Evolutionary conservation across 2,329 filamentous ascomycete species (phyloP), one percentile per base, ranked within the genome.

Genomic region (Fusarium bulbicola): DNA sequence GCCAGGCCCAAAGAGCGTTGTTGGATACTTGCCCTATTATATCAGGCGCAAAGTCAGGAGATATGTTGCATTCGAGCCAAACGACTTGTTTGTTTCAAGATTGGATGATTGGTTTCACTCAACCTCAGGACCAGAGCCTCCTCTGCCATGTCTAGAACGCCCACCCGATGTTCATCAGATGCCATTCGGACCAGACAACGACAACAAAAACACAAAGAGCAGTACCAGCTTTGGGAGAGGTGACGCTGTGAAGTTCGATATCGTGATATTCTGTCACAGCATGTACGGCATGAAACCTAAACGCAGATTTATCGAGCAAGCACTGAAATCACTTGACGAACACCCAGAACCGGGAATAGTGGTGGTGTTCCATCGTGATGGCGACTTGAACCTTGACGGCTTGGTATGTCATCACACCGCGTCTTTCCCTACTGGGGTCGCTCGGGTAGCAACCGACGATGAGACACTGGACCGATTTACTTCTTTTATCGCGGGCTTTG

Each of bases 211-310:
- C 66, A 83, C 21, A 72, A 67, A 54, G 72, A 79, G 49, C 43
- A 70, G 63, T 62, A 76, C n/a, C 5, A 8, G 49, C n/a, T 5
- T 52, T 20, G 5, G 12, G 5, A 6, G 52, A 16, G 73, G 45
- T 37, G 69, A 78, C 60, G 37, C 56, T 47, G 77, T 82, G 34
- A 84, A 81, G 67, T 91, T 85, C 72, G 86, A 91, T 74, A 20
- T 91, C 47, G 77, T 91, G 28, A 75, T 92, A 13, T 90, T 92
- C 80, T 91, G 88, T 73, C 89, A 91, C 78, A 90, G 90, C 81
- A 86, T 91, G 86, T 90, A 91, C 70, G 88, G 87, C 68, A 88
- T 91, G 86, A 83, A 82, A 4, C 83, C 84, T 10, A 87, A 88
- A 74, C 74, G 68, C 32, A 78, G 13, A 8, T 85, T 83, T 70